Evolutionary conservation across 345 rosid genomes (phyloP).

Genomic region (Salix brachista): DNA sequence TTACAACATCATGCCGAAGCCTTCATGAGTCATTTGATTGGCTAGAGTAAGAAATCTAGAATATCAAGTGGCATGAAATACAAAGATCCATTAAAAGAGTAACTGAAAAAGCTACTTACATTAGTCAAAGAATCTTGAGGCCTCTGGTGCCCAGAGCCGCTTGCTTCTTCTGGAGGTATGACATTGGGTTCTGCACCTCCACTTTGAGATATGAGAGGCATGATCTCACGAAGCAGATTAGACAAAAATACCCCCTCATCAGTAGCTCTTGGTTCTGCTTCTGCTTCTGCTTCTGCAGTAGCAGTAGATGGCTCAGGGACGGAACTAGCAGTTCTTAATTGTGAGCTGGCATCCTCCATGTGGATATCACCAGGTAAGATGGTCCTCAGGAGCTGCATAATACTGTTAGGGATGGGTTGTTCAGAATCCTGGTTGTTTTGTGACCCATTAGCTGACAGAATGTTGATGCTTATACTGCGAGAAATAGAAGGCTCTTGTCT

Average conservation of each 20-base stretch:
- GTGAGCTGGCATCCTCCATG: constrained; percentile 36
- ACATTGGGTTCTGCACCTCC: constrained; percentile 22
- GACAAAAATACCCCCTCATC: constrained; percentile 63
- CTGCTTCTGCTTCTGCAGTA: constrained; percentile 36
- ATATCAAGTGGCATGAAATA: neutral
- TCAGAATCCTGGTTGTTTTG: constrained; percentile 45
- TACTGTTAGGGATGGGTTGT: constrained; percentile 37
- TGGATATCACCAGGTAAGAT: constrained; percentile 55
- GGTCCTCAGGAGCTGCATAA: constrained; percentile 47
- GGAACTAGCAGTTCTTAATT: constrained; percentile 30
- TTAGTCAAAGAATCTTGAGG: constrained; percentile 28
- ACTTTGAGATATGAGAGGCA: constrained; percentile 51
- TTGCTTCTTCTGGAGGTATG: constrained; percentile 24
- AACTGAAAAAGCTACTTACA: constrained; percentile 15
- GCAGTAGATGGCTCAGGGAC: constrained; percentile 25
- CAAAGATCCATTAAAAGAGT: neutral
- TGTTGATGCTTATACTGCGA: constrained; percentile 36
- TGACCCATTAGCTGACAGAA: constrained; percentile 35
- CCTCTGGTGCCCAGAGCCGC: neutral
- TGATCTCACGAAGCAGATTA: constrained; percentile 57
- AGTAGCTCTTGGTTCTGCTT: constrained; percentile 35
- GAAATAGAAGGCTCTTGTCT: constrained; percentile 37
- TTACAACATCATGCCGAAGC: neutral
- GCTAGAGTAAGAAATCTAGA: neutral
- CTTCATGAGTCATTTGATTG: neutral